Conservation (phyloP, 371 early-diverging fungal species). For the Batrachochytrium dendrobatidis region DNA sequence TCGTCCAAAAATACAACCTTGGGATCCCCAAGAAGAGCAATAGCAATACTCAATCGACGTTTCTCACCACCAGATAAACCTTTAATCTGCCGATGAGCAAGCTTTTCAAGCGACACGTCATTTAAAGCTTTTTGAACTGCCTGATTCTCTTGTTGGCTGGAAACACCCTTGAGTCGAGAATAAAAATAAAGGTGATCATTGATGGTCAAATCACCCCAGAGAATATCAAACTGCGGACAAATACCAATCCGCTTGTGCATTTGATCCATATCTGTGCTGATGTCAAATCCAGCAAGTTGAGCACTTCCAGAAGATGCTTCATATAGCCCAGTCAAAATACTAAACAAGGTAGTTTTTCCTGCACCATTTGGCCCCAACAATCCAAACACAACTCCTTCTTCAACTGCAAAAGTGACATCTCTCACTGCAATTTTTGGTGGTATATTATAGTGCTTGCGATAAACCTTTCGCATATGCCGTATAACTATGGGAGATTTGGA, state of each 20-base stretch:
- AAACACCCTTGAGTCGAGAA: slow-evolving; percentile 59
- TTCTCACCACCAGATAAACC: slow-evolving; percentile 52
- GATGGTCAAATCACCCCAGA: slow-evolving; percentile 65
- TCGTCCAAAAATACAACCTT: slow-evolving; percentile 52
- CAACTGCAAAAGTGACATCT: slow-evolving; percentile 58
- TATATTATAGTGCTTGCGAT: slow-evolving; percentile 28
- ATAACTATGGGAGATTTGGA: slow-evolving; percentile 45
- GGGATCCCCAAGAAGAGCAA: slow-evolving; percentile 57
- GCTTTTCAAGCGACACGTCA: slow-evolving; percentile 16
- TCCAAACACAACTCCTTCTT: slow-evolving; percentile 47
- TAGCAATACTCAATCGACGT: slow-evolving; percentile 57
- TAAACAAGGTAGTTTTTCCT: slow-evolving; percentile 59
- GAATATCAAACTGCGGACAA: slow-evolving; percentile 64
- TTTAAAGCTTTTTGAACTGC: slow-evolving; percentile 34
- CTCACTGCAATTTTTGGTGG: slow-evolving; percentile 53
- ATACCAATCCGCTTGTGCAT: slow-evolving; percentile 59
- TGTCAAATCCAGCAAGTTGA: slow-evolving; percentile 41
- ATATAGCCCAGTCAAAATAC: slow-evolving; percentile 59
- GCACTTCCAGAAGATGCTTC: slow-evolving; percentile 52
- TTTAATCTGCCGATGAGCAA: slow-evolving; percentile 29
- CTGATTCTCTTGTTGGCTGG: slow-evolving; percentile 31
- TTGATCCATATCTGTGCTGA: slow-evolving; percentile 42
- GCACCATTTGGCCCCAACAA: too few relatives aligned
- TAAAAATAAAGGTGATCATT: slow-evolving; percentile 63
- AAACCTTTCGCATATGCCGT: slow-evolving; percentile 54